These are phyloP conservation scores for Solanum medicagineum DNA, from an alignment of 257 asterid genomes.

Conservation along the genomic window DNA sequence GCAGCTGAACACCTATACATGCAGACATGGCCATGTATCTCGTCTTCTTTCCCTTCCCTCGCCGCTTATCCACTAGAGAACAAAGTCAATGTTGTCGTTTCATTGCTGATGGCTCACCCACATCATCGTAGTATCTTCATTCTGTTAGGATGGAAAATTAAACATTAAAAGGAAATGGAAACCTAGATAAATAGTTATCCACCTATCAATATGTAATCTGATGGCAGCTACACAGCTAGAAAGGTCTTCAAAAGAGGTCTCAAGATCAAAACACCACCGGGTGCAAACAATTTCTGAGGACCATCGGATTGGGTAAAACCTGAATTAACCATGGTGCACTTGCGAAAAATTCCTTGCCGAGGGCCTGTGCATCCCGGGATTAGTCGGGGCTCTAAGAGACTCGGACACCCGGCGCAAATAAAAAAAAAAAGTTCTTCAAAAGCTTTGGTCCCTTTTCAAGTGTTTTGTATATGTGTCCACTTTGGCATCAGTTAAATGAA, in stretches of 20 bases:
- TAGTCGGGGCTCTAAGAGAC: too few species aligned
- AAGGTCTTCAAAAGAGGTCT: background rate
- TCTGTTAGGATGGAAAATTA: background rate
- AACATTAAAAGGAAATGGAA: background rate
- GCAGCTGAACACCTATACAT: background rate
- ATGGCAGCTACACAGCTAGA: background rate
- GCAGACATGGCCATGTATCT: background rate
- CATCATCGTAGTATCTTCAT: background rate
- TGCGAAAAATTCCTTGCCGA: too few species aligned
- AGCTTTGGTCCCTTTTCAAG: background rate
- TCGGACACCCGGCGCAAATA: too few species aligned
- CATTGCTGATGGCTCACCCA: background rate
- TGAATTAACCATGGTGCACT: too few species aligned
- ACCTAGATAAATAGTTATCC: background rate
- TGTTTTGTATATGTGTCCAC: background rate
- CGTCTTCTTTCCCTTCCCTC: background rate
- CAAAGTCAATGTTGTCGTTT: background rate
- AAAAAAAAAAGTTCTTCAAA: background rate
- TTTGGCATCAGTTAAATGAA: background rate
- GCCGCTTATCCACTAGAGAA: background rate
- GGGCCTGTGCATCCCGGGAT: too few species aligned
- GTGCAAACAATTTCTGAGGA: too few species aligned
- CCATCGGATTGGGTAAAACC: too few species aligned
- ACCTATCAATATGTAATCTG: background rate
- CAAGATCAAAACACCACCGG: too few species aligned